Conservation (phyloP, 2,329 filamentous ascomycete genomes). For the Sordariomycetes sp. region DNA sequence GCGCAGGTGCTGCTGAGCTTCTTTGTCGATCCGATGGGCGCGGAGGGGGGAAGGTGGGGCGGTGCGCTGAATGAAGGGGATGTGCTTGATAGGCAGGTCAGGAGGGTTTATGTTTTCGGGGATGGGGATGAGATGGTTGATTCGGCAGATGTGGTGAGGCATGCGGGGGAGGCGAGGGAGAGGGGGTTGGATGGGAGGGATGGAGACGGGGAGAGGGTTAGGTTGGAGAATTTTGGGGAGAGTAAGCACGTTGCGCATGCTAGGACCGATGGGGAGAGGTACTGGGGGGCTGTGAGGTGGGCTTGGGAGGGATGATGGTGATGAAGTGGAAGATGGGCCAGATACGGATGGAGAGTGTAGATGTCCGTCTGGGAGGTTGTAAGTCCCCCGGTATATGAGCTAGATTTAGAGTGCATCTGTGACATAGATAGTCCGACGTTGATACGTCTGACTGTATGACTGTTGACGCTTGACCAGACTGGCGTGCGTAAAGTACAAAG, state of each 20-base stretch:
- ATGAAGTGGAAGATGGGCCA: not conserved
- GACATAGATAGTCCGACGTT: too few species aligned
- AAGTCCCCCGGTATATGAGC: too few species aligned
- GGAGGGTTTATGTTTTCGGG: conserved; percentile 9
- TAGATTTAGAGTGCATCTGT: too few species aligned
- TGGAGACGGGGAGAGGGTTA: not conserved
- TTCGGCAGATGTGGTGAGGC: conserved; percentile 6
- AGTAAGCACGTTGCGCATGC: conserved; percentile 9
- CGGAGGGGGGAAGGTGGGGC: conserved; percentile 3
- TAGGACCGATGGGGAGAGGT: conserved; percentile 8
- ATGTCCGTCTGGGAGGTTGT: not conserved
- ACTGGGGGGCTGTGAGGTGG: conserved; percentile 8
- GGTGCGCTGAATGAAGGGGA: conserved; percentile 6
- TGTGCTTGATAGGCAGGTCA: conserved; percentile 3
- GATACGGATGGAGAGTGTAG: not conserved
- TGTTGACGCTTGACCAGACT: too few species aligned
- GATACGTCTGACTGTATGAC: too few species aligned
- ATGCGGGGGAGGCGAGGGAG: conserved; percentile 7
- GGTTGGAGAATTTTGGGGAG: conserved; percentile 7
- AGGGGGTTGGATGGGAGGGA: conserved; percentile 4
- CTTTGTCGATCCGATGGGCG: not conserved
- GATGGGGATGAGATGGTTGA: conserved; percentile 6
- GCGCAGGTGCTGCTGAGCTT: not conserved
- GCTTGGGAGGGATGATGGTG: conserved; percentile 1
- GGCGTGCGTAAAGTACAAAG: too few species aligned